phyloP scores from a whole-genome alignment of 139 green algal species.

The Chlamydomonas incerta region DNA sequence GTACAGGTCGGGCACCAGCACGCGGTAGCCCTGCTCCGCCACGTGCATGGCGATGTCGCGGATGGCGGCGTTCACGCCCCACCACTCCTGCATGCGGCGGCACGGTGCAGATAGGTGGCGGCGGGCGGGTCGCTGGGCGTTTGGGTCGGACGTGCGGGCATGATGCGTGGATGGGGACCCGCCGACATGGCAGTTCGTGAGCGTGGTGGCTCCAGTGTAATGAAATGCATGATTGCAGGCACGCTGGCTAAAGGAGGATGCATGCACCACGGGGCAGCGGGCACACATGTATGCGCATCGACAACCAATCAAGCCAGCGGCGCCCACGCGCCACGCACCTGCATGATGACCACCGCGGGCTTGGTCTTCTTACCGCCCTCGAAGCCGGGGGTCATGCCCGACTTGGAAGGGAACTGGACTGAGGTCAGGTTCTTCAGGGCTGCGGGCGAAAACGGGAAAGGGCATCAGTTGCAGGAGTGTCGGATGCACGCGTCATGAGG shows the following conservation, averaged over 20 bases:
- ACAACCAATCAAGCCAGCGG: neutral
- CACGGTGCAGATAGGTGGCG: neutral
- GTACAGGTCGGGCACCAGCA: conserved; percentile 74
- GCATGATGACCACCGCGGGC: conserved; percentile 35
- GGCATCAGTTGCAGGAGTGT: no score
- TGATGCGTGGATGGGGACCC: no score
- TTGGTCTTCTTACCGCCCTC: conserved; percentile 21
- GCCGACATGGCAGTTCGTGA: no score
- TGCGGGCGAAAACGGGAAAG: neutral
- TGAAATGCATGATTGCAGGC: no score
- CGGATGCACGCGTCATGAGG: no score
- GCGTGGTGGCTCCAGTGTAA: no score
- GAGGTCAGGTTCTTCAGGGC: neutral
- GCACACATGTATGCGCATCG: no score
- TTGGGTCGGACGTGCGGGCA: no score
- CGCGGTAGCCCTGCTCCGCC: conserved; percentile 33
- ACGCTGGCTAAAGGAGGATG: no score
- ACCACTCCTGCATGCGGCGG: conserved; percentile 22
- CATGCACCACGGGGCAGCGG: no score
- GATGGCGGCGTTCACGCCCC: conserved; percentile 53
- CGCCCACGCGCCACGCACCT: neutral
- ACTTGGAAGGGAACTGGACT: conserved; percentile 1
- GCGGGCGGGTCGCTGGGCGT: no score
- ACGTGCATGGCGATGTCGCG: conserved; percentile 40
- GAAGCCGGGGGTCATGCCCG: neutral